phyloP scores from a whole-genome alignment of 2,329 filamentous ascomycete species.

The Epichloe glyceriae region DNA sequence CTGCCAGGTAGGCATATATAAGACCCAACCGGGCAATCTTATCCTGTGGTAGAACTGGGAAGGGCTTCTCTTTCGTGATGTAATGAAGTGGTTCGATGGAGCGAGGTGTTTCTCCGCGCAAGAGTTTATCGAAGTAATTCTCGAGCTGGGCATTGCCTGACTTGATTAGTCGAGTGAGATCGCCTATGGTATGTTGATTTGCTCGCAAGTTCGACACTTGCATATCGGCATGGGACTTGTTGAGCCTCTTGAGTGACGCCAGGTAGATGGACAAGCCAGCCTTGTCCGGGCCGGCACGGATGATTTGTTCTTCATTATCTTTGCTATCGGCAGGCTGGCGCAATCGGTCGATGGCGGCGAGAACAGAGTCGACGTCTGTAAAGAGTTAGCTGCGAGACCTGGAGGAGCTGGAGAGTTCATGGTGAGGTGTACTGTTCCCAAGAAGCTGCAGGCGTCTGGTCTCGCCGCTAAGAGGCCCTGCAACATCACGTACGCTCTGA shows the following conservation, averaged over 20 bases:
- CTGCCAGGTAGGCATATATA: conserved; percentile 65
- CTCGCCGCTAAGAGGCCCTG: conserved; percentile 84
- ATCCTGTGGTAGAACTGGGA: conserved; percentile 68
- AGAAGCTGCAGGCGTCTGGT: conserved; percentile 82
- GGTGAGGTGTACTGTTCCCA: conserved; percentile 51
- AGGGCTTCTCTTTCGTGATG: conserved; percentile 77
- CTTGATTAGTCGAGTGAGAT: conserved; percentile 65
- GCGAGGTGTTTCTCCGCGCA: conserved; percentile 62
- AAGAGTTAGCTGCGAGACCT: conserved; percentile 8
- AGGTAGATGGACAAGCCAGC: conserved; percentile 76
- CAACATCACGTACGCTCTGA: conserved; percentile 81
- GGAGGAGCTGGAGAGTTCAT: neutral
- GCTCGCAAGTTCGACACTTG: conserved; percentile 81
- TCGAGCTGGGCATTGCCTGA: conserved; percentile 75
- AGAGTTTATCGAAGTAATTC: conserved; percentile 64
- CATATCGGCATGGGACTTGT: conserved; percentile 72
- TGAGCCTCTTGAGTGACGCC: conserved; percentile 76
- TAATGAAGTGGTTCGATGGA: conserved; percentile 83
- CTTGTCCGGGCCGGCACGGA: conserved; percentile 74
- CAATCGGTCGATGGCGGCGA: conserved; percentile 76
- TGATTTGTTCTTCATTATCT: conserved; percentile 81
- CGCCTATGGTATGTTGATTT: conserved; percentile 77
- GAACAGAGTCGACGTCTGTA: conserved; percentile 70
- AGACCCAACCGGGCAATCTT: conserved; percentile 62
- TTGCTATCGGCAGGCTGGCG: conserved; percentile 88